Base-by-base conservation (phyloP, 2,329 filamentous ascomycete species). In the Pseudopyricularia cyperi region DNA sequence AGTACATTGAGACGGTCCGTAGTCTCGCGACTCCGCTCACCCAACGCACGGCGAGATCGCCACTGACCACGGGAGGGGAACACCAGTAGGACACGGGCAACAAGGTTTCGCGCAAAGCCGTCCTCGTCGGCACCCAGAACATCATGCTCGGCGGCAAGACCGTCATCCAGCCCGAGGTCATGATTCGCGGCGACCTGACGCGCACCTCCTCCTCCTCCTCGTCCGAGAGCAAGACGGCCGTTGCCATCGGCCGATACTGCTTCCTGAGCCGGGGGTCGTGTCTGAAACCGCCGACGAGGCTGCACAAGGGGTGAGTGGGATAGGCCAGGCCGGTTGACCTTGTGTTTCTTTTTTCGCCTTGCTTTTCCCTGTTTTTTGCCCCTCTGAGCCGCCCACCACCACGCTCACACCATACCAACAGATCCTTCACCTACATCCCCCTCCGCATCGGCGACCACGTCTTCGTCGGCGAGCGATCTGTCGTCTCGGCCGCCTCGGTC, bases 61-160 rank as follows among this genome's bases (percentile, higher is more conserved):
- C 39, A 44, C 17, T 6, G 4, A 2, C 15, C 34, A 17, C 15
- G 17, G 24, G 28, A 6, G 26, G 6, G 8, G 17, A 24, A 33
- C 19, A 19, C n/a, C 30, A 35, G 19, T 59, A 95, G 90, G 91
- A 97, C 70, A 95, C 90, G 3, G 93, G 93, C 59, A 98, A 98
- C 78, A 97, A 97, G 72, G 93, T 98, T 62, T 91, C 90, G 37
- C 88, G 93, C 58, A 89, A 89, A 59, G 87, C 89, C 56, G 83
- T 85, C 64, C 88, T 98, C 60, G 87, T 95, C 62, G 93, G 93
- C 61, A 96, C 91, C 22, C 89, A 95, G 60, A 95, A 97, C 70
- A 97, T 98, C 69, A 95, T 95, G 68, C 85, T 98, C 2, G 93
- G 89, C 59, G 93, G 93, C 57, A 95, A 89, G 69, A 95, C 90